Base-by-base conservation (phyloP, 1,284 basidiomycete genomes). In the Pholiota adiposa region DNA sequence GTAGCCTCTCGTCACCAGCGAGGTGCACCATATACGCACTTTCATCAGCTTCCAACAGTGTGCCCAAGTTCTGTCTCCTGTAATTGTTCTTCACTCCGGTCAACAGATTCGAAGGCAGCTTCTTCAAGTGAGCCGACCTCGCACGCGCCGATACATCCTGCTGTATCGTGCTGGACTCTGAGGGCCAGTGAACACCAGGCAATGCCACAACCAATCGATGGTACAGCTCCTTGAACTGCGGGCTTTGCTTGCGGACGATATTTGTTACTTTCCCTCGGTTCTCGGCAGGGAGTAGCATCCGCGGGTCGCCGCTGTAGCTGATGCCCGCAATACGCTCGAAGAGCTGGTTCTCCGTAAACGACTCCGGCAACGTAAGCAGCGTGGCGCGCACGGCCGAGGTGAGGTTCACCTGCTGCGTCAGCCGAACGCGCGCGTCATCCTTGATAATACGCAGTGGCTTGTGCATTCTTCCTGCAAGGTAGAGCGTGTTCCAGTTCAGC, bases 401-500 rank as follows among this genome's bases (percentile, higher is more conserved):
- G 51, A 97, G 84, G 78, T 99, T 99, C 70, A 95, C 93, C 71
- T 96, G 92, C 70, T 97, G 93, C 2, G 96, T 94, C 40, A 95
- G 80, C 48, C 91, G 85, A n/a, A 98, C 93, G 36, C 92, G 87
- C 0, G 94, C 88, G 71, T 96, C 92, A 69, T 94, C 90, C 70
- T 86, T 88, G 73, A 97, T 91, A 66, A 96, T 93, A 46, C 93
- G 87, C 51, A 96, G 82, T 0, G 97, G 97, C 75, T 99, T 99
- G 77, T 99, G 97, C 88, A 99, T 95, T 21, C 97, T 85, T 0
- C 97, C 97, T 1, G 94, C 92, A 48, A 98, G 87, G 75, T 99
- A 99, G 7, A 99, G 84, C 18, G 94, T 89, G 46, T 89, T 85
- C 97, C 97, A 99, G 69, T 94, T 92, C 43, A 96, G 81, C 41